Percentiles rank a stretch among this genome's conserved stretches.
phyloP scores from a whole-genome alignment of 129 eudicot species.

The Helichrysum umbraculigerum region DNA sequence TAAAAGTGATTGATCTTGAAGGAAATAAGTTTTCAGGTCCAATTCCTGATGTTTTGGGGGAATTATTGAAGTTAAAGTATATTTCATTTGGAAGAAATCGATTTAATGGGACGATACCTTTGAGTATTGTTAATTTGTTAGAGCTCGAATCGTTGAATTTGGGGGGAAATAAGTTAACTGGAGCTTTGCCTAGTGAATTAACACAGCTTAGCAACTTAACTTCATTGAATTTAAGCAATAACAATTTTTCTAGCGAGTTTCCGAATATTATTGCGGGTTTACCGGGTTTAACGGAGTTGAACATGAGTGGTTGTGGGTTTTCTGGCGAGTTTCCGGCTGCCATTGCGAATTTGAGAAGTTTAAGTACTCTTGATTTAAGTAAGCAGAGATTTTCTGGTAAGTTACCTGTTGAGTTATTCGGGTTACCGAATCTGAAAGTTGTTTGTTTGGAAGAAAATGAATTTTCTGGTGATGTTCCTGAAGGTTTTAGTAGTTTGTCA shows the following conservation, averaged over 20 bases:
- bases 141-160: slow-evolving; percentile 54
- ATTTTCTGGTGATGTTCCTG: slow-evolving; percentile 67
- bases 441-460: slow-evolving; percentile 67
- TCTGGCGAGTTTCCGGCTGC: slow-evolving; percentile 57
- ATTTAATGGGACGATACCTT: slow-evolving; percentile 53
- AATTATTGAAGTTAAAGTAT: slow-evolving; percentile 32
- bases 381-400: slow-evolving; percentile 69
- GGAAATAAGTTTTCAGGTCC: slow-evolving; percentile 57
- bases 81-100: slow-evolving; percentile 58
- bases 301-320: slow-evolving; percentile 70
- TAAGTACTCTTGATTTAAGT: slow-evolving; percentile 70
- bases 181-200: slow-evolving; percentile 50
- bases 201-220: slow-evolving; percentile 59
- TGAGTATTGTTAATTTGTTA: slow-evolving; percentile 33
- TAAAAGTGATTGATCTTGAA: slow-evolving; percentile 55
- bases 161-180: slow-evolving; percentile 57
- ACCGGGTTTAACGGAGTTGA: slow-evolving; percentile 45
- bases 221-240: slow-evolving; percentile 55
- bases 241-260: slow-evolving; percentile 45
- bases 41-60: slow-evolving; percentile 54
- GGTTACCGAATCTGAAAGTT: slow-evolving; percentile 61
- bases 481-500: slow-evolving; percentile 84
- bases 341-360: slow-evolving; percentile 51
- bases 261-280: slow-evolving; percentile 38
- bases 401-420: slow-evolving; percentile 68